Conservation (phyloP, 1,284 basidiomycete genomes). For the Malassezia pachydermatis region DNA sequence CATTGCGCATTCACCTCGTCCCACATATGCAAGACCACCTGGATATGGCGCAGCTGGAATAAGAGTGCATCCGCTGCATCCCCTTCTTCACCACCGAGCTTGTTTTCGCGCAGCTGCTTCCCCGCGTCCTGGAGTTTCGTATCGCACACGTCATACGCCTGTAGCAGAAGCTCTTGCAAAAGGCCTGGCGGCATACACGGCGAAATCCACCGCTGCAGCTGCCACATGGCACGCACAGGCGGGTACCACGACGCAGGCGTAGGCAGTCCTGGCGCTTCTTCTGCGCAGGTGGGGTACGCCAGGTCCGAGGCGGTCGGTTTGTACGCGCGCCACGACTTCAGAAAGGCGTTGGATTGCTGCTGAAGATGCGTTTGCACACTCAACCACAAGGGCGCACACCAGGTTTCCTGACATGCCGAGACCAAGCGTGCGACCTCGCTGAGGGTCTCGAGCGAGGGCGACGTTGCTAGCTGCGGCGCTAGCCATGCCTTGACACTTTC, state of each 20-base stretch:
- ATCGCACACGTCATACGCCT: background rate
- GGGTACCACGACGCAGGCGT: constrained; percentile 9
- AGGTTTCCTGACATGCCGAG: background rate
- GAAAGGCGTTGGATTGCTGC: too few relatives aligned
- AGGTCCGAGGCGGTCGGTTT: background rate
- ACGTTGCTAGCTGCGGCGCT: background rate
- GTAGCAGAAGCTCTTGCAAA: background rate
- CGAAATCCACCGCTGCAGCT: constrained; percentile 1
- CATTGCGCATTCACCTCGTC: background rate
- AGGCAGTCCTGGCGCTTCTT: background rate
- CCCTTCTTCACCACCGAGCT: constrained; percentile 8
- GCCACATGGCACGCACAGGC: constrained; percentile 6
- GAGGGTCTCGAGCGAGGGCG: background rate
- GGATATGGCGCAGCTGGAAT: constrained; percentile 11
- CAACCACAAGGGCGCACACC: background rate
- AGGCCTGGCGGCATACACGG: background rate
- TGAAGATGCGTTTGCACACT: constrained; percentile 4
- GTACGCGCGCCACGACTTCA: too few relatives aligned
- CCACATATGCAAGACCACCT: background rate
- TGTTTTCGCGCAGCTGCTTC: background rate
- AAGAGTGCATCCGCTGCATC: constrained; percentile 8
- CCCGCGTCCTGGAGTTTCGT: background rate
- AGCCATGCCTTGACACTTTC: background rate
- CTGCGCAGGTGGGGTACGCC: constrained; percentile 1
- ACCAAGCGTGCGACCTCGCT: background rate